Base-by-base conservation (phyloP, 768 basidiomycete species). In the Solioccasus polychromus region DNA sequence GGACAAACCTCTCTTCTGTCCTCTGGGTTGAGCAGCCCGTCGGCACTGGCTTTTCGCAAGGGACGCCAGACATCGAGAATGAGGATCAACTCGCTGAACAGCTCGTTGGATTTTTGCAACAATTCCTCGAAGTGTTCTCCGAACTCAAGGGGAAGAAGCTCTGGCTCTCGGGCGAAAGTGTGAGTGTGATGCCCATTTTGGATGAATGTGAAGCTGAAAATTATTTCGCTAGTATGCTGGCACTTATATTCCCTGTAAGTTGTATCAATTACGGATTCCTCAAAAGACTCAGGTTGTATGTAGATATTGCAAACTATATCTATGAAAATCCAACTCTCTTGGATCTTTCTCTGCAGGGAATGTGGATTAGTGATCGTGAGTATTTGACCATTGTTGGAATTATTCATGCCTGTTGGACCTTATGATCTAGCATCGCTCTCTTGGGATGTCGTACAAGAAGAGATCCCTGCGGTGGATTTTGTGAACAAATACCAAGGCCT, bases 11-110 rank as follows among this genome's bases (percentile, higher is more conserved):
- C 8, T 85, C 85, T 2, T 86, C 82, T 44, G 64, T 88, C 7
- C 66, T 88, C 15, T 90, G 76, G 72, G 77, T 89, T 9, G 88
- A 90, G 51, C 88, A 88, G 52, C 87, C 87, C 3, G 80, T 89
- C 24, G 87, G 87, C 5, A 88, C 86, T 5, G 87, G 87, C 0
- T 89, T 82, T 61, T 83, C 83, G 3, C 83, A 83, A 48, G 87
- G 87, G 15, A 69, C 50, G 12, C 85, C 87, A 1, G 78, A 81
- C 46, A 80, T 82, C 30, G 63, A 71, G 61, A 76, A 77, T 18
- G 76, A 87, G 52, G 51, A 76, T 39, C 73, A 83, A 36, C 68
- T 88, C 0, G 81, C 81, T 7, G 77, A 65, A 8, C 76, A 79
- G 41, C 59, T 78, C 2, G 68, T 71, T 3, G 77, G 63, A 8